Evolutionary conservation across 768 basidiomycete species (phyloP), one percentile per base, ranked within the genome.

Genomic region (Kondoa malvinella): DNA sequence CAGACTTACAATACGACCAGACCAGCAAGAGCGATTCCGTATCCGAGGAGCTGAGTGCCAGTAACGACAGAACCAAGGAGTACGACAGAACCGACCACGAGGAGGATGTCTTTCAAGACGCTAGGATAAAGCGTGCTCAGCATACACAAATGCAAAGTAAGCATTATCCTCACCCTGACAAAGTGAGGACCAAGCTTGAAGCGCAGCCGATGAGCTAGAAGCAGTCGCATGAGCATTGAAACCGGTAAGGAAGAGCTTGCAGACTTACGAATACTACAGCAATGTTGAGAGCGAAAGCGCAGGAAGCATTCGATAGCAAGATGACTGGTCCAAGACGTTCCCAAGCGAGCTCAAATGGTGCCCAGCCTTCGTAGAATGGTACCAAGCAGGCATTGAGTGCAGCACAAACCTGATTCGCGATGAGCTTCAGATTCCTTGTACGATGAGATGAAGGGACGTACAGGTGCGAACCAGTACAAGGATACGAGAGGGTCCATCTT

Each of bases 401-500:
- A 0, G 94, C 91, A 77, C 94, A 97, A 64, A 96, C 80, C 62
- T 80, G 77, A 2, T 56, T 66, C 67, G 64, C 66, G 64, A 29
- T 29, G 33, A 59, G 17, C 31, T 16, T 3, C 25, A 21, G 25
- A 40, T 27, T 16, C 4, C 16, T 14, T 16, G 4, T 34, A 21
- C 21, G 30, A 25, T 33, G 29, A 34, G 21, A 21, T 4, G n/a
- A 4, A 30, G 30, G 15, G 27, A 65, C 71, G 12, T 29, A 77
- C 89, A 16, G 92, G 92, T 12, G 92, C 92, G 75, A 92, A 95
- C 80, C 94, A 96, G 80, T 97, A 89, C 64, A 97, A 78, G 3
- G 92, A 95, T 26, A 91, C 88, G 3, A 96, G 83, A 0, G 94
- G 94, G 75, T 95, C 91, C 92, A 97, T 96, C 79, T 95, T 95